Base-by-base conservation (phyloP, 78 protist species). In the Anaeramoeba ignava region DNA sequence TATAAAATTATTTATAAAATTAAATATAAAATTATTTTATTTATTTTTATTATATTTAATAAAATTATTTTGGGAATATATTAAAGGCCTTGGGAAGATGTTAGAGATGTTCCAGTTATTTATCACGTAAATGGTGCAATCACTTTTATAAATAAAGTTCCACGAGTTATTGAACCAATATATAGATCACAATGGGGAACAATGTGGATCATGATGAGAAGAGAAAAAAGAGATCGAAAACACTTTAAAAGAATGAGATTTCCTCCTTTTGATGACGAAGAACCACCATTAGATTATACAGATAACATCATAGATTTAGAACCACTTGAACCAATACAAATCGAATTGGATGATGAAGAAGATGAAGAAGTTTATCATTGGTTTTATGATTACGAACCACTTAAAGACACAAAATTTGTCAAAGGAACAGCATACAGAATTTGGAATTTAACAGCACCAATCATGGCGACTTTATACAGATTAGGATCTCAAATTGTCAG, bases 41-140 rank as follows among this genome's bases (percentile, higher is more conserved):
- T n/a, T n/a, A n/a, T n/a, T n/a, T n/a, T n/a, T n/a, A n/a, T n/a
- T n/a, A 54, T 27, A 54, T 27, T 54, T 17, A 54, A 54, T 27
- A 54, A 54, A 54, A 54, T 27, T 27, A 54, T 54, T 54, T 54
- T 54, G 36, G 36, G 17, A 54, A 54, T 27, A 27, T 17, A 54
- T 27, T 27, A 54, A 27, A 54, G 73, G 73, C 73, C 73, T 27
- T 54, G 73, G 73, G 73, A 54, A 54, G 73, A 87, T 79, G 79
- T 87, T 33, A 90, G 97, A 37, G 86, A 93, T 42, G 98, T 95
- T 40, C 81, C 91, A 33, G 96, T 93, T 1, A 81, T 97, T 67
- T 98, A 97, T 83, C 99, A 98, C 94, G 12, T 89, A 8, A 93
- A 99, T 0, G 99, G 99, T 3, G 99, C 99, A 67, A 93, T 98